These are phyloP conservation scores for Pseudonitzschia delicatissima DNA, from an alignment of 108 stramenopile genomes.

Conservation along the genomic window DNA sequence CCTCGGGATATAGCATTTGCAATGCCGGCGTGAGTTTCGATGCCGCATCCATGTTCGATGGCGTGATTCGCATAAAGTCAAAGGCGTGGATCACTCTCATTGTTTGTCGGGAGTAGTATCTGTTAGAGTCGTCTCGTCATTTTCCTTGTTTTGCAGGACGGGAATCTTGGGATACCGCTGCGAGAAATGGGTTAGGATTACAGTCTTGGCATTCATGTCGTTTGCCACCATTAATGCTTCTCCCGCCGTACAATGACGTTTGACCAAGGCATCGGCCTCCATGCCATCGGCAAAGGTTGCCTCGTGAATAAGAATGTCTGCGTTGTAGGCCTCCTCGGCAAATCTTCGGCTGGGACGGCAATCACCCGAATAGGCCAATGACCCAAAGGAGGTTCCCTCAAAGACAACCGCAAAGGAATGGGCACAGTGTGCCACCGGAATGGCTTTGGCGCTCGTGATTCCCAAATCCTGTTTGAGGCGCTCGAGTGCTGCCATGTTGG, in stretches of 20 bases:
- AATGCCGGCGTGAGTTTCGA: constrained; percentile 65
- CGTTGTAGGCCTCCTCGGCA: constrained; percentile 56
- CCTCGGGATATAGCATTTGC: constrained; percentile 67
- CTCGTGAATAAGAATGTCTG: constrained; percentile 94
- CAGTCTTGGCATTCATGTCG: constrained; percentile 74
- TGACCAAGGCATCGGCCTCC: constrained; percentile 82
- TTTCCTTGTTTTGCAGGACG: constrained; percentile 26
- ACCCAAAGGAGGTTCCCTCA: constrained; percentile 72
- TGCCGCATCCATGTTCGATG: constrained; percentile 39
- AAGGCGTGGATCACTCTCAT: constrained; percentile 66
- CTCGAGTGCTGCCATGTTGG: constrained; percentile 11
- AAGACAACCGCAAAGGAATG: constrained; percentile 86
- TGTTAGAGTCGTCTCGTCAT: neutral
- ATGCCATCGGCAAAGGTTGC: constrained; percentile 96
- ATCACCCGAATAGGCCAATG: constrained; percentile 91
- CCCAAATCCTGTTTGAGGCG: constrained; percentile 51
- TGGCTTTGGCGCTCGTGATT: constrained; percentile 47
- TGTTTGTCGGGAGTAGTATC: neutral
- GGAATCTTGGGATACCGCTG: constrained; percentile 96
- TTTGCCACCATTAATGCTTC: constrained; percentile 84
- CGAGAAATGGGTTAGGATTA: constrained; percentile 94
- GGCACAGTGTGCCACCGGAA: constrained; percentile 88
- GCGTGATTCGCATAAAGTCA: constrained; percentile 73
- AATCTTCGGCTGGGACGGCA: constrained; percentile 87
- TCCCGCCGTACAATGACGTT: constrained; percentile 90